phyloP scores from a whole-genome alignment of 257 asterid genomes.

The Scutellaria minor region DNA sequence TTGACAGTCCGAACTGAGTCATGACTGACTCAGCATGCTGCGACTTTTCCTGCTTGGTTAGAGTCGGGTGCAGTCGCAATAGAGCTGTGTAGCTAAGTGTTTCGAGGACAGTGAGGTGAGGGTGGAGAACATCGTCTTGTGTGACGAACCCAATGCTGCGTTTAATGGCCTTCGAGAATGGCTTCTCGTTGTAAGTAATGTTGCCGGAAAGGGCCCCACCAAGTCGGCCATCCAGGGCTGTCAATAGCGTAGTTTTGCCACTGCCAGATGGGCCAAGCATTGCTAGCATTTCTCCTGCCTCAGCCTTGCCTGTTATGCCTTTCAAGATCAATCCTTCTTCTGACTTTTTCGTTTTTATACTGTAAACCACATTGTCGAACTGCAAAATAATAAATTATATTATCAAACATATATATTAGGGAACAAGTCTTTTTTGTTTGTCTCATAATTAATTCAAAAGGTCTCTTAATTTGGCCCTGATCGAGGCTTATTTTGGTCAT shows the following conservation, averaged over 20 bases:
- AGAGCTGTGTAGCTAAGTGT: conserved; percentile 71
- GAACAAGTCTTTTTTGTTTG: too few relatives aligned
- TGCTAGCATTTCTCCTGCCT: conserved; percentile 79
- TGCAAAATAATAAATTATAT: conserved; percentile 29
- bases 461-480: too few relatives aligned
- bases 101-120: conserved; percentile 74
- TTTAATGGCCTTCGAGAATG: conserved; percentile 56
- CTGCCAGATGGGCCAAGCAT: conserved; percentile 93
- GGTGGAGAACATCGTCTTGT: conserved; percentile 72
- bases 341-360: conserved; percentile 41
- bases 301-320: conserved; percentile 65
- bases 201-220: conserved; percentile 44
- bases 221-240: conserved; percentile 71
- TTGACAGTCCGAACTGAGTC: conserved; percentile 54
- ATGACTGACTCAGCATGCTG: conserved; percentile 60
- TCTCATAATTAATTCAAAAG: too few relatives aligned
- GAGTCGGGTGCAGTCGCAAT: conserved; percentile 58
- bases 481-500: too few relatives aligned
- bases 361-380: conserved; percentile 71
- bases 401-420: too few relatives aligned
- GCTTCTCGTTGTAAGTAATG: conserved; percentile 63
- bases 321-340: conserved; percentile 60
- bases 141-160: conserved; percentile 75
- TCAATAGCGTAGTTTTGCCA: conserved; percentile 80
- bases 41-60: conserved; percentile 47